Base-by-base conservation (phyloP, 1,284 basidiomycete genomes). In the Vanrija pseudolonga region DNA sequence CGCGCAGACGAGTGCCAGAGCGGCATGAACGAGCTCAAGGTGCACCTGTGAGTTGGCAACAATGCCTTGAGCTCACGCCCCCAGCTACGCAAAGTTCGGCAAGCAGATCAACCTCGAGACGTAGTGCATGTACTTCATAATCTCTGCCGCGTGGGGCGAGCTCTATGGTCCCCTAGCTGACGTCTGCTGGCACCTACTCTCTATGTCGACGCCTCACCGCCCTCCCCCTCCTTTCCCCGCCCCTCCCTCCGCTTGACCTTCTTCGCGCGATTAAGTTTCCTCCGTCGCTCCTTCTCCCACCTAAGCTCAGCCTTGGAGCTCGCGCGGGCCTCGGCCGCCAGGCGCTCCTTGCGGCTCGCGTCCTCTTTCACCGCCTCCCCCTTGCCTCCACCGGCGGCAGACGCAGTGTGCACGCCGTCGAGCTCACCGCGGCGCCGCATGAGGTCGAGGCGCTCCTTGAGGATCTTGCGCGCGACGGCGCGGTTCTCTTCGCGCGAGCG, bases 31-130 rank as follows among this genome's bases (percentile, higher is more conserved):
- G 83, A 85, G 57, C 82, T 98, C 50, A 98, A 98, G 74, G 85
- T 91, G 24, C 73, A 81, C 4, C 74, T 98, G 65, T 74, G 60
- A 69, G 75, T 66, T 18, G 18, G n/a, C 14, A n/a, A n/a, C 15
- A 7, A 17, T 42, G 19, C 14, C 9, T 0, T 14, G 7, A 12
- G 20, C 46, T 39, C 24, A 36, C 37, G 46, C 57, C 18, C 47
- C n/a, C n/a, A 77, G 76, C 47, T 96, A 96, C 70, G 89, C 89
- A 39, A 94, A 93, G 77, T 96, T 97, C 69, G 93, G 93, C 28
- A 85, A 83, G 50, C 89, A 92, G 52, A 97, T 97, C 77, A 97
- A 94, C 73, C 81, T 94, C 51, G 90, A 94, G 72, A 77, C 74
- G 20, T 32, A 45, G 28, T 45, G 39, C 37, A 39, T 48, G 51